A percentile compares a stretch with the other conserved stretches of the same genome.
These are phyloP conservation scores for Glaciozyma antarctica DNA, from an alignment of 768 basidiomycete genomes.

Conservation along the genomic window DNA sequence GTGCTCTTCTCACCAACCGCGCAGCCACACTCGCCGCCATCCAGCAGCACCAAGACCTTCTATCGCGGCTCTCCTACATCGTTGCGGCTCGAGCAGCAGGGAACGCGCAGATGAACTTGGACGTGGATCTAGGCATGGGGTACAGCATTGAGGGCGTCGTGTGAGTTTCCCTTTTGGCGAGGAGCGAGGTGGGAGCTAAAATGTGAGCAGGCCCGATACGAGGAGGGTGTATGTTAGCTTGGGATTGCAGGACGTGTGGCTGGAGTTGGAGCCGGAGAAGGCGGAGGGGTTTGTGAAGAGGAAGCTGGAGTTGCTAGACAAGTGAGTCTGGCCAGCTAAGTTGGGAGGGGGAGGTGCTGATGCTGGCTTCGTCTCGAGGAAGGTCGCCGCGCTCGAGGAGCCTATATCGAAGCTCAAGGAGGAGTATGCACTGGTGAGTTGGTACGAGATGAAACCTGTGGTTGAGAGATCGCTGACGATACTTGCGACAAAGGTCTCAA, in stretches of 20 bases:
- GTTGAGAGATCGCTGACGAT: not conserved
- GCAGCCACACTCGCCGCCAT: no score
- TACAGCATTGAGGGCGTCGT: not conserved
- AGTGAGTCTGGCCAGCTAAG: not conserved
- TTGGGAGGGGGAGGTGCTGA: not conserved
- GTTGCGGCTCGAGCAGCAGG: no score
- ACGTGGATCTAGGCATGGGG: no score
- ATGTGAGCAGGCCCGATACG: not conserved
- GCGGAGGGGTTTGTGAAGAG: not conserved
- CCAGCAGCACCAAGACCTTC: no score
- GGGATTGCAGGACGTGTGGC: not conserved
- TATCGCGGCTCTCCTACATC: no score
- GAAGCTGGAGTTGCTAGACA: not conserved
- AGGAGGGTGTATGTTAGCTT: not conserved
- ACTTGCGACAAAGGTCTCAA: conserved; percentile 1
- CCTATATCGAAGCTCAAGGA: conserved; percentile 3
- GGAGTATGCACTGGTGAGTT: not conserved
- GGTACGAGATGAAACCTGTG: not conserved
- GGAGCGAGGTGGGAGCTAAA: not conserved
- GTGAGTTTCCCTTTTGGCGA: not conserved
- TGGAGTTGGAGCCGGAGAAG: not conserved
- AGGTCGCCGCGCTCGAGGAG: not conserved
- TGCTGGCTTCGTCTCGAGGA: not conserved
- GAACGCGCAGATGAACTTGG: no score
- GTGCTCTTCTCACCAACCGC: no score